Percentiles rank a stretch among this genome's conserved stretches.
These are phyloP conservation scores for Streptanthus diversifolius DNA, from an alignment of 345 rosid genomes.

Conservation along the genomic window DNA sequence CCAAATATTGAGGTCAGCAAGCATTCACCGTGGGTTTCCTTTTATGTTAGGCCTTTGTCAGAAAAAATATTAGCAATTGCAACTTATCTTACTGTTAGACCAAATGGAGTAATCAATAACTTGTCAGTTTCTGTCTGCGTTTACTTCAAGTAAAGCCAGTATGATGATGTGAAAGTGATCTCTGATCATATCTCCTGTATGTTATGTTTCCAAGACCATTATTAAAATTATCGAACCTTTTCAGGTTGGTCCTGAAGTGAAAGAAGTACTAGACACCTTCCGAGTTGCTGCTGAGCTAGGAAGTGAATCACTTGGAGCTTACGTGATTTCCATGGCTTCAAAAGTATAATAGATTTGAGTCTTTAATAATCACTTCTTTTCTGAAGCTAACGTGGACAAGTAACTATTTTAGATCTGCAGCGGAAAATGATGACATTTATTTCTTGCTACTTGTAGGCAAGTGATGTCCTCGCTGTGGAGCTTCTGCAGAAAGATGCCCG, in stretches of 20 bases:
- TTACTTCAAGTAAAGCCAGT: slow-evolving; percentile 1
- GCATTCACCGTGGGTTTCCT: neutral
- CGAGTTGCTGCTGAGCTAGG: slow-evolving; percentile 94
- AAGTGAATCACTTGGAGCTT: slow-evolving; percentile 93
- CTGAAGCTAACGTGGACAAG: slow-evolving; percentile 3
- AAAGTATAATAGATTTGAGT: slow-evolving; percentile 47
- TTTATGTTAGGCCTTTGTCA: neutral
- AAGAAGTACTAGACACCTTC: slow-evolving; percentile 87
- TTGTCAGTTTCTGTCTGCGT: neutral
- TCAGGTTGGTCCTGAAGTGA: slow-evolving; percentile 82
- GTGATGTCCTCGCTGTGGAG: slow-evolving; percentile 97
- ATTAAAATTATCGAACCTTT: slow-evolving; percentile 4
- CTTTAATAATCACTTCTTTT: neutral
- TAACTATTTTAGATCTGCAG: neutral
- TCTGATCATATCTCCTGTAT: neutral
- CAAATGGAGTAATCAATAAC: neutral
- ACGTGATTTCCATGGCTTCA: slow-evolving; percentile 98
- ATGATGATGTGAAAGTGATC: neutral
- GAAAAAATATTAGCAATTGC: neutral
- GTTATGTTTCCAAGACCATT: neutral
- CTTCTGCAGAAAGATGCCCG: slow-evolving; percentile 94
- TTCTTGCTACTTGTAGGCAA: slow-evolving; percentile 57
- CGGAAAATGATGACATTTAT: slow-evolving; percentile 9
- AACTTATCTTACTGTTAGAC: slow-evolving; percentile 1
- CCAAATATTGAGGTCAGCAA: slow-evolving; percentile 62